phyloP scores from a whole-genome alignment of 139 green algal genomes.

The Nannochloris sp. region DNA sequence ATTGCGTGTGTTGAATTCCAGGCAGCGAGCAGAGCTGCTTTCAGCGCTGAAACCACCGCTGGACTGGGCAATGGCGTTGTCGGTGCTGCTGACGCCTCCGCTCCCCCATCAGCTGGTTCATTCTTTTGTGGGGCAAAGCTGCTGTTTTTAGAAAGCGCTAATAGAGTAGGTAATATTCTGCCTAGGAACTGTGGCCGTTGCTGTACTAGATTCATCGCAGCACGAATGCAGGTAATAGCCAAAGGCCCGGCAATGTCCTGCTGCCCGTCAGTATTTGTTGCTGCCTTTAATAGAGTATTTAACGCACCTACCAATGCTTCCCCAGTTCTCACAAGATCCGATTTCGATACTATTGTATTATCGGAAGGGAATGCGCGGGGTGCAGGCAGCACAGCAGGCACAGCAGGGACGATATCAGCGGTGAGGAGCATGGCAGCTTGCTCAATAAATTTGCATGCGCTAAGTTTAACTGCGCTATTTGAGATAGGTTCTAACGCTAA shows the following conservation, averaged over 20 bases:
- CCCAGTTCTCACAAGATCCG: constrained; percentile 17
- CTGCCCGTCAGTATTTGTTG: constrained; percentile 2
- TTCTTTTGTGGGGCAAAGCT: neutral
- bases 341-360: constrained; percentile 8
- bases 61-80: neutral
- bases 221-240: constrained; percentile 18
- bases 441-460: constrained; percentile 35
- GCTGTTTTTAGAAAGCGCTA: constrained; percentile 23
- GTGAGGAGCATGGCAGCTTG: constrained; percentile 34
- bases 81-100: neutral
- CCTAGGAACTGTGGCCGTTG: constrained; percentile 38
- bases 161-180: constrained; percentile 31
- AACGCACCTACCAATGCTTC: constrained; percentile 19
- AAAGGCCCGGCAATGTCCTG: constrained; percentile 25
- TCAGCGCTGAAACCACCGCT: constrained; percentile 8
- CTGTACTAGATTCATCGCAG: constrained; percentile 14
- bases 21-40: constrained; percentile 14
- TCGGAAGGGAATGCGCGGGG: neutral
- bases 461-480: constrained; percentile 17
- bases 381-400: neutral
- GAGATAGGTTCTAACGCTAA: neutral
- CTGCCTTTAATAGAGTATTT: constrained; percentile 22
- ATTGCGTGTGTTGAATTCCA: constrained; percentile 9
- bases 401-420: constrained; percentile 22
- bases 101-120: neutral